These are phyloP conservation scores for Chytridium lagenaria DNA, from an alignment of 371 early-diverging fungal genomes.

Conservation along the genomic window DNA sequence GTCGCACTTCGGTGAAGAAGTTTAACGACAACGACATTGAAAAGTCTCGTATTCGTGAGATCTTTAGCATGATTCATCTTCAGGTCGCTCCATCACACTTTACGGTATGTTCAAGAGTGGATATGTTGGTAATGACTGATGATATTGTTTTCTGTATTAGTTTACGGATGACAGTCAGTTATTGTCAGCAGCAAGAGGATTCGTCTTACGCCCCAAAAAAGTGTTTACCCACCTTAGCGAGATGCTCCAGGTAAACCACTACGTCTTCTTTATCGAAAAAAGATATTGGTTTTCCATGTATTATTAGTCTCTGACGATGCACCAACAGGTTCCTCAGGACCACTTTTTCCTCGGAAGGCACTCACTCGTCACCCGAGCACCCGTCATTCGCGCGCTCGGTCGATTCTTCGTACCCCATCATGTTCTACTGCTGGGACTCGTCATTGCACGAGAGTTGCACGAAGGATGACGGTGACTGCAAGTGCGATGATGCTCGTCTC, in stretches of 20 bases:
- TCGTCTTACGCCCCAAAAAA: neutral
- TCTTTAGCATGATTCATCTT: neutral
- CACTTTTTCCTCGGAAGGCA: neutral
- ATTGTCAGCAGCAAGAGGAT: neutral
- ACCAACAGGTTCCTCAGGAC: neutral
- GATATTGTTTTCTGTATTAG: neutral
- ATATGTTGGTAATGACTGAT: neutral
- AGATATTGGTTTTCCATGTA: too few species aligned
- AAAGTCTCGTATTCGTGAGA: neutral
- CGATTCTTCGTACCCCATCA: neutral
- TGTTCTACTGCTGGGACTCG: conserved; percentile 12
- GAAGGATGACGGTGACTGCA: neutral
- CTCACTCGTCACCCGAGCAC: neutral
- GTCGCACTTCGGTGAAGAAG: neutral
- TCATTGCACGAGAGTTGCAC: neutral
- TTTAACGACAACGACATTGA: neutral
- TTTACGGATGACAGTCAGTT: neutral
- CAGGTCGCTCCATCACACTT: neutral
- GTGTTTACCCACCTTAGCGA: neutral
- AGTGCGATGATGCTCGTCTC: neutral
- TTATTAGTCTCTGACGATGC: neutral
- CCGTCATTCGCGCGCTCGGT: neutral
- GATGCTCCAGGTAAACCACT: neutral
- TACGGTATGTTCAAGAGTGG: neutral
- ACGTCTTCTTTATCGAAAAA: neutral